Conservation (phyloP, 2,329 filamentous ascomycete species). For the Colletotrichum sp. region DNA sequence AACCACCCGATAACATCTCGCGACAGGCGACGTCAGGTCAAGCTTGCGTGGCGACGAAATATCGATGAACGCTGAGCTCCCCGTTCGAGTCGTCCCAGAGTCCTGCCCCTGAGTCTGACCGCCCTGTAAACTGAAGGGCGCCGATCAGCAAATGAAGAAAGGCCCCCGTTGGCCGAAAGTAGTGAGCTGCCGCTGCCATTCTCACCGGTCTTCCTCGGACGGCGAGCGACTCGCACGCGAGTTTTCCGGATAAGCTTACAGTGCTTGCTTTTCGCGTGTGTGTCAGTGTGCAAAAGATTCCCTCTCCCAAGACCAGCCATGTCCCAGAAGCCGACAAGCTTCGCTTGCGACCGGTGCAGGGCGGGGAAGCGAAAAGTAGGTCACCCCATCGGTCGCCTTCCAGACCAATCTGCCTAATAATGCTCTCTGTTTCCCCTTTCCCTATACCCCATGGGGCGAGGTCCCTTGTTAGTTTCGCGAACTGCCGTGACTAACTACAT, state of each 20-base stretch:
- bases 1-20: not conserved
- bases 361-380: slow-evolving; percentile 18
- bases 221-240: not conserved
- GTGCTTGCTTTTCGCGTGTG: not conserved
- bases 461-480: not conserved
- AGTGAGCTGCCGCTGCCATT: not conserved
- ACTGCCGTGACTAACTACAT: not conserved
- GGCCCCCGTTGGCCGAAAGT: not conserved
- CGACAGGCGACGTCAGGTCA: not conserved
- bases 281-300: not conserved
- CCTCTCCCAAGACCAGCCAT: not conserved
- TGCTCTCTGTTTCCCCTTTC: not conserved
- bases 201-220: not conserved
- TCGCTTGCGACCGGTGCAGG: slow-evolving; percentile 15
- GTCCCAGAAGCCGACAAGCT: slow-evolving; percentile 15
- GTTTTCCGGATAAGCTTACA: not conserved
- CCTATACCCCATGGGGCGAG: not conserved
- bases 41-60: not conserved
- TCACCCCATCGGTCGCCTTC: not conserved
- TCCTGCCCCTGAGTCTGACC: not conserved
- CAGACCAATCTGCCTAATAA: not conserved
- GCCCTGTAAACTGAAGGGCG: not conserved
- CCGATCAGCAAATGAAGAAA: not conserved
- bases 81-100: not conserved
- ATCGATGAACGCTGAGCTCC: not conserved